A percentile compares a stretch with the other conserved stretches of the same genome.
phyloP scores from a whole-genome alignment of 495 filamentous ascomycete species.

The Neohortaea acidophila region DNA sequence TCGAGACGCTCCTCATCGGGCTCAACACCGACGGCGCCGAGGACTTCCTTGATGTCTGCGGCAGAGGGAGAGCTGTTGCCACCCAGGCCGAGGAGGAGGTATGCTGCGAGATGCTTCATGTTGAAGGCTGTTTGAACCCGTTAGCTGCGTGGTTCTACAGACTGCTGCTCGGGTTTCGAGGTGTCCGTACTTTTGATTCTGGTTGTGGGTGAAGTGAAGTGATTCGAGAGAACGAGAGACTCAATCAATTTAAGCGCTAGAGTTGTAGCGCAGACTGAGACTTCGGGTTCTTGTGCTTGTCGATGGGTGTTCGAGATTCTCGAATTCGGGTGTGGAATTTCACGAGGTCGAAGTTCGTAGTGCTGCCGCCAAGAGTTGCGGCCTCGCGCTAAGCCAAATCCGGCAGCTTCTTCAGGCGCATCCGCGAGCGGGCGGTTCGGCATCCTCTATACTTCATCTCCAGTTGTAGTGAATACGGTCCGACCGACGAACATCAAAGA shows the following conservation, averaged over 20 bases:
- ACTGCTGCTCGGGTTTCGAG: background rate
- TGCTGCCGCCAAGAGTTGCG: no score
- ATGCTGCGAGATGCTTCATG: conserved; percentile 99
- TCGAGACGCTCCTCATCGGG: conserved; percentile 75
- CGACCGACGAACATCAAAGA: no score
- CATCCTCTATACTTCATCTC: no score
- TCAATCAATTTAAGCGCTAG: conserved; percentile 87
- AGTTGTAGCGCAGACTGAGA: conserved; percentile 69
- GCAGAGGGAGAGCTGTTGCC: conserved; percentile 85
- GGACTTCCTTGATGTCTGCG: conserved; percentile 75
- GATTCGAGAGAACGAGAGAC: conserved; percentile 53
- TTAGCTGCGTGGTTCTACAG: background rate
- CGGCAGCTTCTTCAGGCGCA: no score
- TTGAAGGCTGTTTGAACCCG: conserved; percentile 31
- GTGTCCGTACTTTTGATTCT: background rate
- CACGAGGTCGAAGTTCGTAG: no score
- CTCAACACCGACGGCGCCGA: conserved; percentile 90
- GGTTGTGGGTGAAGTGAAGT: conserved; percentile 1
- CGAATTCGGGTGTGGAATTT: no score
- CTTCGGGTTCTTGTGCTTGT: conserved; percentile 60
- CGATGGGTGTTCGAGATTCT: no score
- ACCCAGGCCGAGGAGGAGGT: conserved; percentile 87
- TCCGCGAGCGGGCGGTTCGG: no score
- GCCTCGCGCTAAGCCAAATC: no score
- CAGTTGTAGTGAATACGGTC: no score